Evolutionary conservation across 305 asterid species (phyloP), one percentile per base, ranked within the genome.

Genomic region (Fraxinus platypoda): DNA sequence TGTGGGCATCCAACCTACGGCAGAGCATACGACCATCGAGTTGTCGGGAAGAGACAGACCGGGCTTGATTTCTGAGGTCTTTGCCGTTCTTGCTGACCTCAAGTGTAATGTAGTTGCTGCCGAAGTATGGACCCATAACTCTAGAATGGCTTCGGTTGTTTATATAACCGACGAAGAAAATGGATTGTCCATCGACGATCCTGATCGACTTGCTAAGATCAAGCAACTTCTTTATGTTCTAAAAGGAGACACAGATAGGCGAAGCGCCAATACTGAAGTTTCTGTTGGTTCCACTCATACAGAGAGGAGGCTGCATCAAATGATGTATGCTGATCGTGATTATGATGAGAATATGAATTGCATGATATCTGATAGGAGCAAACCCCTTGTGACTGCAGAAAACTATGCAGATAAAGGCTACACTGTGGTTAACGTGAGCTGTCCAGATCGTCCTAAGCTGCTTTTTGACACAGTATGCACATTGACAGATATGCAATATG

Each of bases 321-420:
- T 95, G 87, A 90, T 95, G 97, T 95, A 95, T 54, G 99, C 94
- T n/a, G 98, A 92, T 86, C 98, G 96, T 64, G 99, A 94, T 78
- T 95, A 86, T n/a, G 98, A 94, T 8, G 87, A 86, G 8, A 86
- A 81, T 68, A 81, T 74, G 57, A 86, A 59, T 38, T 30, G 75
- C 9, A 57, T 28, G 34, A 30, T 72, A 1, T 74, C 82, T 23
- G 91, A 86, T 74, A 88, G 86, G 75, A 73, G 66, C 41, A 91
- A 85, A 77, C 92, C 92, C 0, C 82, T 86, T 8, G 97, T 94
- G 78, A 85, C 86, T 2, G 90, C 91, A 0, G 97, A 90, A 81
- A 86, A 90, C 66, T 93, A 92, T 41, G 81, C 54, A 0, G 95
- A 94, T 31, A 93, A 87, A 78, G 97, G 91, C 17, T 95, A 95